phyloP scores from a whole-genome alignment of 2,329 filamentous ascomycete species.

The Ceratocystis huliohia region DNA sequence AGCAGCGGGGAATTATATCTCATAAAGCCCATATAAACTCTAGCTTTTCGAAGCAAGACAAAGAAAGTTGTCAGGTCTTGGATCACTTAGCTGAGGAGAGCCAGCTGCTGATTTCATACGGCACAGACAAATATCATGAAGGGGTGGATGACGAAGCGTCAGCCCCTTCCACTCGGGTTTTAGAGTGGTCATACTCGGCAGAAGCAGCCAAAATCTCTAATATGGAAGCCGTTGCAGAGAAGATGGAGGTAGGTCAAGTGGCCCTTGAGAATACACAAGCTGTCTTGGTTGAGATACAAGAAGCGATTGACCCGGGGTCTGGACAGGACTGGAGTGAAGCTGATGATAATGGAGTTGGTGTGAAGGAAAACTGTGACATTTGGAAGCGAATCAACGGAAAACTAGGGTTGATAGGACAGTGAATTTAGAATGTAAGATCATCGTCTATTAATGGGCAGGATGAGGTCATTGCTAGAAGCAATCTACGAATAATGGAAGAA shows the following conservation, averaged over 20 bases:
- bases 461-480: not conserved
- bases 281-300: constrained; percentile 37
- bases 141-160: constrained; percentile 21
- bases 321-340: constrained; percentile 24
- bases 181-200: constrained; percentile 48
- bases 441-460: not conserved
- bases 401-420: constrained; percentile 38
- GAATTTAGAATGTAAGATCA: constrained; percentile 19
- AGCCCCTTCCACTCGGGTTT: constrained; percentile 31
- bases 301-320: constrained; percentile 33
- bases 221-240: constrained; percentile 46
- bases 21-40: constrained; percentile 46
- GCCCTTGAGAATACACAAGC: constrained; percentile 42
- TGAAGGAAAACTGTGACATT: constrained; percentile 29
- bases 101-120: constrained; percentile 43
- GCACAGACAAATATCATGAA: constrained; percentile 28
- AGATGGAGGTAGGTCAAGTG: constrained; percentile 45
- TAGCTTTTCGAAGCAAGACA: constrained; percentile 38
- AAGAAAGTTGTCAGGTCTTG: constrained; percentile 38
- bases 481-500: not conserved
- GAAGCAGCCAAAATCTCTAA: constrained; percentile 48
- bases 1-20: constrained; percentile 44
- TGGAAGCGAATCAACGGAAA: constrained; percentile 43
- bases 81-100: constrained; percentile 49
- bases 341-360: not conserved